Evolutionary conservation across 2,329 filamentous ascomycete genomes (phyloP).

Genomic region (Diaporthe sp.): DNA sequence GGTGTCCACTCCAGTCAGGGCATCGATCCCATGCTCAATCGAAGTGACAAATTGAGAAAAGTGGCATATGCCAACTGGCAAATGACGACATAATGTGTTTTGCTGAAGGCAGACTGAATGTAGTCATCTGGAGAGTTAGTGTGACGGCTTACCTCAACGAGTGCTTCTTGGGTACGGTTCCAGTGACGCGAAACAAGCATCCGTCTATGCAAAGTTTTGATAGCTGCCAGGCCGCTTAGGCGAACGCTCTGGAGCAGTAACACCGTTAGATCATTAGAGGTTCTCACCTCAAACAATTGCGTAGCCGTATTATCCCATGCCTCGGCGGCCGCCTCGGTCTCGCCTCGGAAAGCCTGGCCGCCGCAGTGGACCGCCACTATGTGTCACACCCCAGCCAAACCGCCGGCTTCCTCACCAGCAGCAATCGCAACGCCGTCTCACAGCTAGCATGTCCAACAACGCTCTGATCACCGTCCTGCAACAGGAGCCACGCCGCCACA

Average conservation of each 20-base stretch:
- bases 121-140: too few species aligned
- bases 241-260: background rate
- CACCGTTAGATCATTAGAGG: background rate
- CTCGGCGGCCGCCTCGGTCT: background rate
- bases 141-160: background rate
- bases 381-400: background rate
- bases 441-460: background rate
- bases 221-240: background rate
- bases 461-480: background rate
- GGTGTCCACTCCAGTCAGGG: background rate
- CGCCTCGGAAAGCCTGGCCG: background rate
- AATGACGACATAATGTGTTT: background rate
- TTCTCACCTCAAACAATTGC: background rate
- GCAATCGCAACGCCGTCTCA: background rate
- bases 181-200: background rate
- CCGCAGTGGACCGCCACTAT: background rate
- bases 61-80: background rate
- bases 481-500: background rate
- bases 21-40: too few species aligned
- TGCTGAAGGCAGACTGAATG: background rate
- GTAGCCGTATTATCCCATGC: background rate
- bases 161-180: too few species aligned
- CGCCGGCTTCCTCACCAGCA: background rate
- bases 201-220: background rate
- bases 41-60: background rate